Evolutionary conservation across 1,284 basidiomycete species (phyloP).

Genomic region (Coniferiporia sulphurascens): DNA sequence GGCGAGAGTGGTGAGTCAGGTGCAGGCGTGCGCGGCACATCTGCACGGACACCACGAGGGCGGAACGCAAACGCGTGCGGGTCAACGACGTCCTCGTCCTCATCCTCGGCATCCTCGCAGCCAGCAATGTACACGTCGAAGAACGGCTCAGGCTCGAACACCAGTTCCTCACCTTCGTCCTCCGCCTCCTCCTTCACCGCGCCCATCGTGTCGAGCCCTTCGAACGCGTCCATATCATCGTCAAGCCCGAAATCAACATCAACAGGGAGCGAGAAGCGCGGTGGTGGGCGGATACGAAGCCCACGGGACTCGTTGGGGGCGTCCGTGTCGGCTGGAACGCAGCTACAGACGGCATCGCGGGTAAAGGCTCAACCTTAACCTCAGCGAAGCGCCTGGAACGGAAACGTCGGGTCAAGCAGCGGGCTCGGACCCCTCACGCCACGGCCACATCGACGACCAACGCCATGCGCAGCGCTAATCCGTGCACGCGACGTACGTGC

Average conservation of each 20-base stretch:
- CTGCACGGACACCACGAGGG: not conserved
- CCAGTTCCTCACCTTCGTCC: not conserved
- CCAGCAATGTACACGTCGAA: not conserved
- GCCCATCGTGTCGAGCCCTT: not conserved
- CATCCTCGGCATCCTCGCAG: not conserved
- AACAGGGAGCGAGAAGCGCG: slow-evolving; percentile 11
- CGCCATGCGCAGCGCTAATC: slow-evolving; percentile 1
- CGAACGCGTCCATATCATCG: not conserved
- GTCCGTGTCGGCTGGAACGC: not conserved
- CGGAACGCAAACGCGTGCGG: not conserved
- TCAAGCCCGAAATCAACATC: slow-evolving; percentile 2
- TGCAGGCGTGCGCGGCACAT: not conserved
- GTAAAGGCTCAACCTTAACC: not conserved
- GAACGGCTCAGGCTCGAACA: slow-evolving; percentile 6
- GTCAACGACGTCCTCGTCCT: not conserved
- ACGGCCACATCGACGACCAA: not conserved
- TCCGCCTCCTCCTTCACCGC: not conserved
- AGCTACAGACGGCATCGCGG: not conserved
- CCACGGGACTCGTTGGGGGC: not conserved
- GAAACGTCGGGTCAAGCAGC: slow-evolving; percentile 12
- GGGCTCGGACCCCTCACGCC: slow-evolving; percentile 1
- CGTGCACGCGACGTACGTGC: not conserved
- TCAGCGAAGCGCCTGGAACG: not conserved
- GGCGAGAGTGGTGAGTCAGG: not conserved
- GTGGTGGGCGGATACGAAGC: slow-evolving; percentile 2